phyloP scores from a whole-genome alignment of 805 yeast species.

The Ogataea dorogensis region DNA sequence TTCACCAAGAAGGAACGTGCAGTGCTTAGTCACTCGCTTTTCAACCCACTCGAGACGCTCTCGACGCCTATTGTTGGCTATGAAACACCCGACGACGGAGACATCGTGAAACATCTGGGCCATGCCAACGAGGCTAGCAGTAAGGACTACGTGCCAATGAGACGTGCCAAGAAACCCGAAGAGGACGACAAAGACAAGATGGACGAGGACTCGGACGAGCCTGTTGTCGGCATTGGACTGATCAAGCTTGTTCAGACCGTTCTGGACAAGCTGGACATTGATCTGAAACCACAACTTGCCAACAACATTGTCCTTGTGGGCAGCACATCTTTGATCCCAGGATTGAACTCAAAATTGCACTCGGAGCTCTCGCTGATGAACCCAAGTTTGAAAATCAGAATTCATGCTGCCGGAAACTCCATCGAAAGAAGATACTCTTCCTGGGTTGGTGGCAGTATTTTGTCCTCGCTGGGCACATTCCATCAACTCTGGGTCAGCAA shows the following conservation, averaged over 20 bases:
- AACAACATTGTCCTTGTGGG: slow-evolving; percentile 89
- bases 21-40: slow-evolving; percentile 68
- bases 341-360: slow-evolving; percentile 72
- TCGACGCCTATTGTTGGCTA: slow-evolving; percentile 34
- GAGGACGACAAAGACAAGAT: slow-evolving; percentile 32
- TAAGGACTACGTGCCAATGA: slow-evolving; percentile 73
- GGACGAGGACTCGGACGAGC: slow-evolving; percentile 31
- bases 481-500: slow-evolving; percentile 94
- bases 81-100: slow-evolving; percentile 51
- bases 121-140: slow-evolving; percentile 32
- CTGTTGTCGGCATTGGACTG: slow-evolving; percentile 37
- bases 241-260: slow-evolving; percentile 60
- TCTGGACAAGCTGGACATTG: slow-evolving; percentile 66
- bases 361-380: slow-evolving; percentile 65
- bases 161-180: slow-evolving; percentile 47
- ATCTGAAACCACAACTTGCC: slow-evolving; percentile 79
- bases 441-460: slow-evolving; percentile 91
- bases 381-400: slow-evolving; percentile 83
- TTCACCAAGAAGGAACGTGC: slow-evolving; percentile 56
- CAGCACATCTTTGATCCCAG: slow-evolving; percentile 76
- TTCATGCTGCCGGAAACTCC: slow-evolving; percentile 76
- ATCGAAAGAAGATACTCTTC: slow-evolving; percentile 76
- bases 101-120: slow-evolving; percentile 36
- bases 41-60: slow-evolving; percentile 49
- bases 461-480: slow-evolving; percentile 87